phyloP scores from a whole-genome alignment of 2,329 filamentous ascomycete species.

The Phoma sp. region DNA sequence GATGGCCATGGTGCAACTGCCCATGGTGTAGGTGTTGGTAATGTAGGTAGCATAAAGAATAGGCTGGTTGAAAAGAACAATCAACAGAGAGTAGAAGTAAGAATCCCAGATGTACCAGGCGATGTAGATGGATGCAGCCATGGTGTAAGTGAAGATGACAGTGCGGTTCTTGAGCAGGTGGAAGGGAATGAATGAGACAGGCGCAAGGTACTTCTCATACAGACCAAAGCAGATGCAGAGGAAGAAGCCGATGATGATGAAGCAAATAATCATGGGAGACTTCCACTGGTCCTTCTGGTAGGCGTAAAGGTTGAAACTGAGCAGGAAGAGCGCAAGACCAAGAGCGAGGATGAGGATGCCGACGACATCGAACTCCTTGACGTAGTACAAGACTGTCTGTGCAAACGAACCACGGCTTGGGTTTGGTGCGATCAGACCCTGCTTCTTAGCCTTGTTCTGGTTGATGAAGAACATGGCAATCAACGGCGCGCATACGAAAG shows the following conservation, averaged over 20 bases:
- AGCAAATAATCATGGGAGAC: constrained; percentile 51
- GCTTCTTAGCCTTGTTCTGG: constrained; percentile 65
- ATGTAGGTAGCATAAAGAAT: constrained; percentile 49
- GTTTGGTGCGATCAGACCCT: constrained; percentile 58
- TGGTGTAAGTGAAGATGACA: constrained; percentile 61
- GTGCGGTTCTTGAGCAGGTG: constrained; percentile 59
- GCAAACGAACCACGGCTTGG: constrained; percentile 56
- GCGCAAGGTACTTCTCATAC: constrained; percentile 53
- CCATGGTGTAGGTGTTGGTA: constrained; percentile 51
- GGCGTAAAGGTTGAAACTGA: constrained; percentile 68
- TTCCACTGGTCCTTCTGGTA: constrained; percentile 44
- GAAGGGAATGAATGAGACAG: constrained; percentile 55
- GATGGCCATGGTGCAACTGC: constrained; percentile 41
- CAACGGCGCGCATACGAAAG: constrained; percentile 67
- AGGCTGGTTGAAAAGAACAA: constrained; percentile 49
- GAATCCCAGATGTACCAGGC: constrained; percentile 51
- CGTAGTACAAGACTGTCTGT: constrained; percentile 62
- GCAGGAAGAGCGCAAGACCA: constrained; percentile 70
- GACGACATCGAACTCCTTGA: constrained; percentile 68
- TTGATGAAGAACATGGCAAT: constrained; percentile 64
- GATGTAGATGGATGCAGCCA: constrained; percentile 51
- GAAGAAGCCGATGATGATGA: constrained; percentile 50
- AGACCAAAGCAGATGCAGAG: constrained; percentile 49
- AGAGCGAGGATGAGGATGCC: constrained; percentile 68
- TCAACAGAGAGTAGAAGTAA: constrained; percentile 53